Conservation (phyloP, 441 rosid species). For the Erodium texanum region DNA sequence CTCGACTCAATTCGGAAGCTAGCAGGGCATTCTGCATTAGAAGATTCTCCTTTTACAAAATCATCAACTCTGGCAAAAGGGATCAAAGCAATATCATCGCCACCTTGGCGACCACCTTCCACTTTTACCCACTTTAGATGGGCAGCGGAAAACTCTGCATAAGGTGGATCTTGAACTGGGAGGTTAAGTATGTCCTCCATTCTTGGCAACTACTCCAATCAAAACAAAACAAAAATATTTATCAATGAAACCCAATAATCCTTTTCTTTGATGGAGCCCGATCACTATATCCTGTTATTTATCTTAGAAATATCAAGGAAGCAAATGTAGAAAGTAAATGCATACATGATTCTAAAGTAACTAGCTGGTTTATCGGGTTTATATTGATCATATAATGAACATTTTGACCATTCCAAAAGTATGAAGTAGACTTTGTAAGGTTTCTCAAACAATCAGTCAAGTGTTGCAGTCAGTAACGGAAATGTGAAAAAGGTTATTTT, state of each 20-base stretch:
- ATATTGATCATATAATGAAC: not conserved
- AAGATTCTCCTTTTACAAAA: constrained; percentile 52
- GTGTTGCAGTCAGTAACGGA: not conserved
- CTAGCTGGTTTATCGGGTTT: not conserved
- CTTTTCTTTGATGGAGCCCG: not conserved
- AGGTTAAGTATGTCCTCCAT: constrained; percentile 53
- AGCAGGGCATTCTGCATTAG: constrained; percentile 47
- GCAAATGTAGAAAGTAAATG: not conserved
- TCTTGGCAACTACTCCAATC: constrained; percentile 36
- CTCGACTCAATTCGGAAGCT: constrained; percentile 49
- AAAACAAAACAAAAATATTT: not conserved
- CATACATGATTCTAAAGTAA: not conserved
- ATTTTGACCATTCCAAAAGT: not conserved
- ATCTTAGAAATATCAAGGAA: not conserved
- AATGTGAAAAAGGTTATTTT: not conserved
- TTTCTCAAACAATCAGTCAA: not conserved
- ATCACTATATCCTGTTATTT: not conserved
- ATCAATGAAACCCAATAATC: not conserved
- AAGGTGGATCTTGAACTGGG: constrained; percentile 50
- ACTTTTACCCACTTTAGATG: constrained; percentile 43
- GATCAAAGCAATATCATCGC: constrained; percentile 47
- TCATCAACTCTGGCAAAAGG: constrained; percentile 51
- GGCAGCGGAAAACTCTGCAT: constrained; percentile 41
- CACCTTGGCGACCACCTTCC: constrained; percentile 48
- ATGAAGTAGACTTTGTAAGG: not conserved